Base-by-base conservation (phyloP, 345 rosid species). In the Brassica nigra region DNA sequence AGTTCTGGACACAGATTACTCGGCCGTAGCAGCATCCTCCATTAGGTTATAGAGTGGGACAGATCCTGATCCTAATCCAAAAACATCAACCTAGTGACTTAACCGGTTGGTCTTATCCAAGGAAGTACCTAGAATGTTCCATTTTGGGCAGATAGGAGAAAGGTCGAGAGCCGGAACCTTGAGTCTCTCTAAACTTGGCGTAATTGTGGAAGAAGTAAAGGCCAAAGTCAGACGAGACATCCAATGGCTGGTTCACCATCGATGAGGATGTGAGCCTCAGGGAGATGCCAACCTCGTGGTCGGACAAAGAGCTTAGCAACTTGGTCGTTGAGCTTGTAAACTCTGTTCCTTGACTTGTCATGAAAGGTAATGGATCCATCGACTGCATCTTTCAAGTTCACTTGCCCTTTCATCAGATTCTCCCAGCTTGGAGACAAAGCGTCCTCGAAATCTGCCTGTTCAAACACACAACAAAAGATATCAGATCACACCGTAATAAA, bases 401-500 rank as follows among this genome's bases (percentile, higher is more conserved):
- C 88, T 68, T 95, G 99, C 5, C 99, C 99, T 69, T 78, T 88
- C 83, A 95, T 91, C 33, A 93, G 90, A 78, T 93, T 95, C 86
- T 93, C 98, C 99, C 99, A 93, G 74, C 87, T 91, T 0, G 98
- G 98, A 4, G 99, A 91, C 20, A 95, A 83, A 31, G 98, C 93
- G 64, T 95, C 98, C 83, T 95, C 98, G 4, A 88, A 91, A 75
- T 95, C 99, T 18, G 97, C 98, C 99, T 94, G 54, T 18, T 62
- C 7, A 5, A 28, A 11, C 6, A 61, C 65, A 12, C 65, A 61
- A 28, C 36, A 28, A 0, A 27, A 27, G 15, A 61, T 61, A 11
- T 61, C 18, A 18, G 5, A 44, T 11, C 65, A 61, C 28, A 67
- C 57, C 34, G 2, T n/a, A 37, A 18, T 9, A 6, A 14, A 72